These are phyloP conservation scores for Rhododendron griersonianum DNA, from an alignment of 148 eudicot genomes.

Conservation along the genomic window DNA sequence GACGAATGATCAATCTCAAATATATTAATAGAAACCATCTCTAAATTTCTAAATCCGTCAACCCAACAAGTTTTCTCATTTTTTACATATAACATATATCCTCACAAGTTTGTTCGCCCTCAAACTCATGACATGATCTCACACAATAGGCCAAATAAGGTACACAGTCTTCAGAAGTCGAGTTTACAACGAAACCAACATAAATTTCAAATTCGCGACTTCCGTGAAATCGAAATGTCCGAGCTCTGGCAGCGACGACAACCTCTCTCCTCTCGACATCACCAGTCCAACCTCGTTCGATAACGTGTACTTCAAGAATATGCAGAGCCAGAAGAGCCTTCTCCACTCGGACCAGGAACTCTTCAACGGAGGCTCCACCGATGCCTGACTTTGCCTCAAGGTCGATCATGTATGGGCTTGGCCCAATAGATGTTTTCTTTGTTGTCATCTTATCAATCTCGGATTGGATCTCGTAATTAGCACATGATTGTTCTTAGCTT, in stretches of 20 bases:
- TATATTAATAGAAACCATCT: too few species aligned
- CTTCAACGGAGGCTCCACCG: constrained; percentile 46
- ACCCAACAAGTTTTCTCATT: too few species aligned
- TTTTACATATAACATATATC: too few species aligned
- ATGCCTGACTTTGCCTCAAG: constrained; percentile 12
- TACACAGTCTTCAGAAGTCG: constrained; percentile 13
- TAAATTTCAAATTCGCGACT: constrained; percentile 18
- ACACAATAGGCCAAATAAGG: constrained; percentile 44
- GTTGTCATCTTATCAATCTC: too few species aligned
- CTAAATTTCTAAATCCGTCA: too few species aligned
- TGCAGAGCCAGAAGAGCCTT: constrained; percentile 35
- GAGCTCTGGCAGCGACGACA: constrained; percentile 34
- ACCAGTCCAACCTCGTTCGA: constrained; percentile 44
- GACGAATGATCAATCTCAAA: too few species aligned
- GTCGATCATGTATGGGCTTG: too few species aligned
- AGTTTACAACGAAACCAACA: too few species aligned
- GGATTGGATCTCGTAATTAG: too few species aligned
- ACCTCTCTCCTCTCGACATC: constrained; percentile 48
- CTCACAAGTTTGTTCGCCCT: neutral
- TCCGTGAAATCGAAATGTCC: constrained; percentile 41
- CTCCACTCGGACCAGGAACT: constrained; percentile 69
- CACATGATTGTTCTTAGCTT: too few species aligned
- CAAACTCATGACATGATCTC: neutral
- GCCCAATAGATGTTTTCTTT: too few species aligned
- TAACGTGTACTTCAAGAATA: constrained; percentile 41